Evolutionary conservation across 108 stramenopile species (phyloP).

Genomic region (Pseudonitzschia multiseries): DNA sequence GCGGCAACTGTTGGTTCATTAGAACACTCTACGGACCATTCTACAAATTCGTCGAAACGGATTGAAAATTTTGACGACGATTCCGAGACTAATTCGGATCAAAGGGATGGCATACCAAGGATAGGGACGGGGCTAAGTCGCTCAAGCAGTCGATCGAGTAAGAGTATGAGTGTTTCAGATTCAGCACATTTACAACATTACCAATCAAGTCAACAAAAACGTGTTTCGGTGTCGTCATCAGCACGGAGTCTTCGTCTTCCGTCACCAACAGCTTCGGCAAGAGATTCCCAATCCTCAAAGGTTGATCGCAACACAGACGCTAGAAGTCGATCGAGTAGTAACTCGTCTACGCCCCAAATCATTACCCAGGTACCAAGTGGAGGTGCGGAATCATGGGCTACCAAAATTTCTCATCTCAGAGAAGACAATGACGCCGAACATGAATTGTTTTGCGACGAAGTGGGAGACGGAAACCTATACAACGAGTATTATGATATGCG

Average conservation of each 20-base stretch:
- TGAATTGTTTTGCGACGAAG: slow-evolving; percentile 41
- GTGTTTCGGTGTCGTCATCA: neutral
- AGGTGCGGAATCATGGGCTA: slow-evolving; percentile 60
- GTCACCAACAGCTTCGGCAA: neutral
- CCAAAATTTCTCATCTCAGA: slow-evolving; percentile 56
- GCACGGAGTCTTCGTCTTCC: slow-evolving; percentile 6
- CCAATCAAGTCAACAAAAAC: neutral
- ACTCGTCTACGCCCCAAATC: slow-evolving; percentile 13
- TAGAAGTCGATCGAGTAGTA: slow-evolving; percentile 1
- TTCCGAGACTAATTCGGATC: neutral
- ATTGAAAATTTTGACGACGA: neutral
- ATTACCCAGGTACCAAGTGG: slow-evolving; percentile 47
- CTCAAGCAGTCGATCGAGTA: slow-evolving; percentile 23
- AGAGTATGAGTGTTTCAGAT: slow-evolving; percentile 18
- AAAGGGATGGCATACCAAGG: slow-evolving; percentile 8
- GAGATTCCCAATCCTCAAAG: neutral
- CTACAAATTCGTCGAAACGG: neutral
- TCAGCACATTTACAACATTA: slow-evolving; percentile 8
- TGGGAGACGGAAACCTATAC: slow-evolving; percentile 16
- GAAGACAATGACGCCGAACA: slow-evolving; percentile 60
- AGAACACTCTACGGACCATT: neutral
- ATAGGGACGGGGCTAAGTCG: neutral
- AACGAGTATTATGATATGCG: slow-evolving; percentile 70
- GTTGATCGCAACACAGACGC: slow-evolving; percentile 3
- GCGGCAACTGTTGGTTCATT: neutral